Conservation (phyloP, 2,329 filamentous ascomycete species). For the Dothidotthia symphoricarpi region DNA sequence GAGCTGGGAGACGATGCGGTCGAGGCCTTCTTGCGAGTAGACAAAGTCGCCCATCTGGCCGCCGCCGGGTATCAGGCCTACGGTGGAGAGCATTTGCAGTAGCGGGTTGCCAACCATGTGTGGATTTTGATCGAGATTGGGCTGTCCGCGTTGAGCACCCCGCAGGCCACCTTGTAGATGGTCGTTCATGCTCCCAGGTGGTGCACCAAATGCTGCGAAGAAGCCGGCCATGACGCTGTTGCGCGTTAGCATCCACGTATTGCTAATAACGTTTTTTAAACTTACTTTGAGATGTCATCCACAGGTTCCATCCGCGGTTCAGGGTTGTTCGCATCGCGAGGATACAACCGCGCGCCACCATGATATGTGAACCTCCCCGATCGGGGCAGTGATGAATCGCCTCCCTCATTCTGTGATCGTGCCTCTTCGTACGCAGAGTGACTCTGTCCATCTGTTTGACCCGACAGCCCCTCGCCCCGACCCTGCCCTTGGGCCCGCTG, state of each 20-base stretch:
- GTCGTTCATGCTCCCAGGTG: slow-evolving; percentile 15
- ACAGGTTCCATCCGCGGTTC: slow-evolving; percentile 50
- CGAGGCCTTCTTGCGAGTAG: slow-evolving; percentile 85
- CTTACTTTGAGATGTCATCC: slow-evolving; percentile 44
- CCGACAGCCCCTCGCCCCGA: slow-evolving; percentile 16
- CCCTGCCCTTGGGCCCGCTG: slow-evolving; percentile 15
- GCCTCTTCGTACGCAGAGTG: slow-evolving; percentile 17
- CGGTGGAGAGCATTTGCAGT: slow-evolving; percentile 45
- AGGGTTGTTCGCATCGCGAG: slow-evolving; percentile 53
- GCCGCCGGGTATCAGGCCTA: slow-evolving; percentile 33
- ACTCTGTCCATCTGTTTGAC: neutral
- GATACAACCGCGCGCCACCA: slow-evolving; percentile 44
- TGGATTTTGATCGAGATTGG: slow-evolving; percentile 4
- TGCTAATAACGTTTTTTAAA: slow-evolving; percentile 41
- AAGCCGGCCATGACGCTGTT: slow-evolving; percentile 34
- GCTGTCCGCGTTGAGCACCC: slow-evolving; percentile 9
- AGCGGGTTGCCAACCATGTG: slow-evolving; percentile 38
- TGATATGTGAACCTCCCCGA: slow-evolving; percentile 33
- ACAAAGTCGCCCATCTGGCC: slow-evolving; percentile 71
- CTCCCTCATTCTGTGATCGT: slow-evolving; percentile 7
- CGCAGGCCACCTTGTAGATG: slow-evolving; percentile 8
- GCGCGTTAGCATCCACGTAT: slow-evolving; percentile 12
- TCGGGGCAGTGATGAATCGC: slow-evolving; percentile 11
- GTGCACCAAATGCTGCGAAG: slow-evolving; percentile 36
- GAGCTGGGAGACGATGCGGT: slow-evolving; percentile 80